These are phyloP conservation scores for Collybia sp. DNA, from an alignment of 768 basidiomycete species.

Conservation along the genomic window DNA sequence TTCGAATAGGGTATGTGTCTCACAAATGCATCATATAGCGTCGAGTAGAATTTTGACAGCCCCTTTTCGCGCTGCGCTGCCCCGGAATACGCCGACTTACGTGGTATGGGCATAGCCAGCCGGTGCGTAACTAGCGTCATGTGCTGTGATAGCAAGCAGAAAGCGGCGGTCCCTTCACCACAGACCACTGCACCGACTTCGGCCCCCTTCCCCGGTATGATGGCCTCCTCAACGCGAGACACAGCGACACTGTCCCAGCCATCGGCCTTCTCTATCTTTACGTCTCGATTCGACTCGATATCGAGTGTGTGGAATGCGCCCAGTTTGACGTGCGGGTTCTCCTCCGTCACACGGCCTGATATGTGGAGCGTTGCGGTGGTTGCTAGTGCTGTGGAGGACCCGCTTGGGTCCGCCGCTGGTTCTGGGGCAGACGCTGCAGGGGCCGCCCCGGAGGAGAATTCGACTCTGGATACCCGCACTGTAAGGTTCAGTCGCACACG, in stretches of 20 bases:
- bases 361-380: conserved; percentile 71
- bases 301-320: conserved; percentile 96
- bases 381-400: conserved; percentile 27
- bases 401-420: conserved; percentile 24
- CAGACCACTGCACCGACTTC: conserved; percentile 96
- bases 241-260: conserved; percentile 93
- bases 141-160: conserved; percentile 94
- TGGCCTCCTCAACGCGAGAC: conserved; percentile 80
- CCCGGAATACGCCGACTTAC: conserved; percentile 82
- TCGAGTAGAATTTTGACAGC: conserved; percentile 75
- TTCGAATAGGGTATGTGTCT: conserved; percentile 86
- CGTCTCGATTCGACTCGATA: conserved; percentile 85
- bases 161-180: conserved; percentile 92
- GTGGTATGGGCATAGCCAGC: conserved; percentile 82
- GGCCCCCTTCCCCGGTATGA: conserved; percentile 90
- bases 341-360: conserved; percentile 77
- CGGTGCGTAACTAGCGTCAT: conserved; percentile 94
- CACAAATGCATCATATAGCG: conserved; percentile 80
- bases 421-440: conserved; percentile 45
- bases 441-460: conserved; percentile 71
- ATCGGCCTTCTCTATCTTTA: conserved; percentile 80
- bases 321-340: conserved; percentile 87
- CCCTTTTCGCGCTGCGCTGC: conserved; percentile 92
- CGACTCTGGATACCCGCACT: conserved; percentile 70
- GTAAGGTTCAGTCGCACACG: conserved; percentile 85